Evolutionary conservation across 1,284 basidiomycete genomes (phyloP), one percentile per base, ranked within the genome.

Genomic region (Volvariella volvacea): DNA sequence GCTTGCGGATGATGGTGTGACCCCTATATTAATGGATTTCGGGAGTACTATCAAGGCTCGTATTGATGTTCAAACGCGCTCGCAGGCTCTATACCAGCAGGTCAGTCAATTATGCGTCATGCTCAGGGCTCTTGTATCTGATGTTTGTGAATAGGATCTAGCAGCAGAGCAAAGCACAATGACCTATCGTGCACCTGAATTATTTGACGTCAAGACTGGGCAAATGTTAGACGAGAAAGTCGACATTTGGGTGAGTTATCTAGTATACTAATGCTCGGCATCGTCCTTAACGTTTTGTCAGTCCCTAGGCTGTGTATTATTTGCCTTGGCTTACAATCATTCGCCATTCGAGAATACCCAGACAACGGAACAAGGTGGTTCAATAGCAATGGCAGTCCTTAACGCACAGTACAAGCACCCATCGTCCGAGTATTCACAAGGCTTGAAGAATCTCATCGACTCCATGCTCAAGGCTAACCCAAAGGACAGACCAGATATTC

Each of bases 21-120:
- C 81, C 9, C 88, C 93, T 0, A 88, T 99, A 51, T 76, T 99
- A 14, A 99, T 99, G 95, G 95, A 99, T 67, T 95, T 99, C 66
- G 95, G 95, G 12, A 95, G 91, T 50, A 80, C 84, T 3, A 71
- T 83, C 56, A 85, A 83, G 55, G 92, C 92, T 6, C 75, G 90
- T 31, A 76, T 95, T 45, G 71, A 70, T 39, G 78, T 95, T 48
- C 76, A 86, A 49, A 90, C 78, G 44, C 80, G 95, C 37, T 83
- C 84, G 15, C 87, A 93, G 58, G 95, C 95, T 0, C 64, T 96
- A 30, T 58, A 87, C 16, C 90, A 94, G 56, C 92, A 92, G 68
- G 85, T 85, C 51, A 30, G 52, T 45, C 21, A 20, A 44, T 25
- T 22, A 19, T 22, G 12, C 33, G 34, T 4, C 16, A 16, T 7